A percentile compares a stretch with the other conserved stretches of the same genome.
phyloP scores from a whole-genome alignment of 305 asterid species.

The Fraxinus sp. region DNA sequence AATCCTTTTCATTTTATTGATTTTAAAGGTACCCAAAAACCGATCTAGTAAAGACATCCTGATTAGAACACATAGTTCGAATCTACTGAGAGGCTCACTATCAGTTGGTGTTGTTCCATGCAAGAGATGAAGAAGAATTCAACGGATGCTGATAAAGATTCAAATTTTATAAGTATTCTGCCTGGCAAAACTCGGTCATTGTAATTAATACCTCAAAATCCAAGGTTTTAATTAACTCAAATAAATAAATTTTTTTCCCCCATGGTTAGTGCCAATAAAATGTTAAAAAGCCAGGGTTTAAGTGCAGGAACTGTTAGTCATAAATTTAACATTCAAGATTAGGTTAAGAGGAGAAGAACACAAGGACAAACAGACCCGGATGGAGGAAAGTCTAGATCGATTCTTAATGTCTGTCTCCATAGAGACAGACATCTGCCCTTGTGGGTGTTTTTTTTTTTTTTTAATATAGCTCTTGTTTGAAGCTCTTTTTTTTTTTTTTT shows the following conservation, averaged over 20 bases:
- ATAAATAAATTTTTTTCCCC: background rate
- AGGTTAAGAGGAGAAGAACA: background rate
- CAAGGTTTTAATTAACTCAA: background rate
- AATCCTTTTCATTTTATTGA: background rate
- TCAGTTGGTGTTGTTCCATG: background rate
- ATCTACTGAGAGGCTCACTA: background rate
- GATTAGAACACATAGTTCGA: background rate
- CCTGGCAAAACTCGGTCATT: background rate
- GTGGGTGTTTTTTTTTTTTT: background rate
- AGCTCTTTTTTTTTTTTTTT: background rate
- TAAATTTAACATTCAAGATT: background rate
- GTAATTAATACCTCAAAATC: background rate
- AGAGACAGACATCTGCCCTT: background rate
- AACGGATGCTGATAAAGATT: background rate
- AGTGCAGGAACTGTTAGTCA: background rate
- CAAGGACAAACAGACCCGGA: background rate
- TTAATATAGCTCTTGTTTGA: too few relatives aligned
- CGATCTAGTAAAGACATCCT: background rate
- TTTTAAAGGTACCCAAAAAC: background rate
- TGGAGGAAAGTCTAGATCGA: background rate
- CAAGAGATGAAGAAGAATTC: background rate
- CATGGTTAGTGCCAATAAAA: background rate
- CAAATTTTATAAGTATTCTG: background rate
- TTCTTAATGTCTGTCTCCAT: background rate
- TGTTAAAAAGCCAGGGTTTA: background rate